Evolutionary conservation across 2,329 filamentous ascomycete genomes (phyloP), one percentile per base, ranked within the genome.

Genomic region (Chaetomiaceae sp.): DNA sequence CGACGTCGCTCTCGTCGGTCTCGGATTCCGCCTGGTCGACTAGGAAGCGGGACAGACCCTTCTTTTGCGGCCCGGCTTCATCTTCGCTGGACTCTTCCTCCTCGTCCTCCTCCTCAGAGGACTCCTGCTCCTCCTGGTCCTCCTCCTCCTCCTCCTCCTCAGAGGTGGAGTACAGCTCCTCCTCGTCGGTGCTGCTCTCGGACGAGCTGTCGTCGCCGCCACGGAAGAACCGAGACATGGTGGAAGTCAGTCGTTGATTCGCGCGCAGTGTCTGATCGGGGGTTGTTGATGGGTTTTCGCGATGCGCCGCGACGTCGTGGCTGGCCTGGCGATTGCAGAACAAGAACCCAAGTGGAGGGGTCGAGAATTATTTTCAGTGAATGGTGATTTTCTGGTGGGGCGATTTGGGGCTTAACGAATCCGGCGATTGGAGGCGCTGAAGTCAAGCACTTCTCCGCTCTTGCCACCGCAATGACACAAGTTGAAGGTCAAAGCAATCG

Each of bases 211-310:
- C 91, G 78, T 82, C 79, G 68, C 87, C 88, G 72, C 88, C 88
- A 74, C 90, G 88, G 82, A 97, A 97, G 77, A 97, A 99, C 78
- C 91, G 88, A 82, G 94, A 97, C 88, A 92, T 94, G 59, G 47
- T 59, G 46, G 51, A 56, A 40, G 25, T 57, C 39, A 33, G 46
- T 53, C 25, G 44, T n/a, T 38, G 33, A 17, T 43, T 14, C 20
- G 42, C 17, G 25, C 20, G 36, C 17, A 27, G 15, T 31, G 53
- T 27, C 49, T 31, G 27, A 33, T 49, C 39, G 39, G 20, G 33
- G 27, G 43, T 33, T 39, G 45, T 31, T 53, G 52, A 39, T 51
- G 29, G 19, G 25, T 31, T 37, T n/a, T 50, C 34, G 42, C 43
- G 51, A 33, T 53, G 43, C 36, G 43, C 44, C 47, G 53, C 43